Percentiles rank a stretch among this genome's conserved stretches.
Conservation (phyloP, 2,329 filamentous ascomycete species). For the Parastagonospora avenae region DNA sequence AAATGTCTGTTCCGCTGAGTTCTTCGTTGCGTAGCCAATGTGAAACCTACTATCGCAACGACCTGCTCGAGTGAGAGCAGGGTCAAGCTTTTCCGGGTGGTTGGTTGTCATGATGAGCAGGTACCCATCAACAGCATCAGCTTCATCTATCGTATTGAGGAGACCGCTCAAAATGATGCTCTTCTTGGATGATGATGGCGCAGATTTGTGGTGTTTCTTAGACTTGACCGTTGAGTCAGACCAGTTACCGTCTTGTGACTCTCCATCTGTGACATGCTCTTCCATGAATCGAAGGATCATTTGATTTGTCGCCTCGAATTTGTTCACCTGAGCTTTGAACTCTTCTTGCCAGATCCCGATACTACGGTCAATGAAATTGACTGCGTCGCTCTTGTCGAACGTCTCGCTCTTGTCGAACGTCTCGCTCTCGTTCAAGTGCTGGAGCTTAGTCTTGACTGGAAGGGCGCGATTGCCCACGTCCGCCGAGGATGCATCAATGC, state of each 20-base stretch:
- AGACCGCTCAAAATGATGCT: slow-evolving; percentile 67
- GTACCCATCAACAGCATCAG: slow-evolving; percentile 75
- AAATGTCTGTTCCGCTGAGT: slow-evolving; percentile 4
- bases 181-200: neutral
- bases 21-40: slow-evolving; percentile 17
- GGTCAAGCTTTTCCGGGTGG: slow-evolving; percentile 71
- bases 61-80: slow-evolving; percentile 73
- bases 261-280: neutral
- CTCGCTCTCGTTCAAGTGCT: neutral
- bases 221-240: too few species aligned
- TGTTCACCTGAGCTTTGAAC: neutral
- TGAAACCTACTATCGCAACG: slow-evolving; percentile 84
- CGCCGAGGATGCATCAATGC: slow-evolving; percentile 19
- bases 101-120: slow-evolving; percentile 83
- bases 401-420: neutral
- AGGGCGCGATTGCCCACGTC: slow-evolving; percentile 10
- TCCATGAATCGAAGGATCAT: neutral
- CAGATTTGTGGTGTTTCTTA: neutral
- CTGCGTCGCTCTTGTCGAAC: neutral
- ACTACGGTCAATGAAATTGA: neutral
- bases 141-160: slow-evolving; percentile 80
- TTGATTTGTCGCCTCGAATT: too few species aligned
- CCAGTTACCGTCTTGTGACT: too few species aligned
- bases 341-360: neutral
- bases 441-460: neutral